Base-by-base conservation (phyloP, 345 rosid genomes). In the Chamaenerion angustifolium region DNA sequence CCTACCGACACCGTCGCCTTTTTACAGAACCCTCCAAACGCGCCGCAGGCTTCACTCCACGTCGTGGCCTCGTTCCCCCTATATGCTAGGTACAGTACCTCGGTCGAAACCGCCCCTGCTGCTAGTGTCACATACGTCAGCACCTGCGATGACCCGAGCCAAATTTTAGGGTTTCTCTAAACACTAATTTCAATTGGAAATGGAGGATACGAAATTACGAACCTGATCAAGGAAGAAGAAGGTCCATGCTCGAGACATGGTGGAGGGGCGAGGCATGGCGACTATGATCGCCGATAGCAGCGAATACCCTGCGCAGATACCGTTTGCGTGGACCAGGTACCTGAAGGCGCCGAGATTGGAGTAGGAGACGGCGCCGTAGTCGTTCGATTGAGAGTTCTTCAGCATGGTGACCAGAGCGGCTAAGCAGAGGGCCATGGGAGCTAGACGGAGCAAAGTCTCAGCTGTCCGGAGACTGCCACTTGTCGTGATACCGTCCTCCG, bases 301-400 rank as follows among this genome's bases (percentile, higher is more conserved):
- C 25, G 98, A 87, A 64, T 86, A 92, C 10, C 89, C 96, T 1
- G 98, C 98, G 68, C 98, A 86, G 55, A 92, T 82, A 42, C 98
- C 96, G 71, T 92, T 92, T 10, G 83, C 95, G 60, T 92, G 87
- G 71, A 92, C 96, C 82, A 86, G 56, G 62, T 80, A 92, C 78
- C 72, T 77, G 81, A 85, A 83, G 57, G 95, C 95, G 16, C 73
- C 77, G 25, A 90, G 82, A 63, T 73, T 72, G 31, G 90, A 79
- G 72, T 85, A 85, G 42, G 94, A 77, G 54, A 85, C 54, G 8
- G 90, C 72, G 69, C 88, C 98, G 45, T 46, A 83, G 18, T 85
- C 94, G 45, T 60, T 83, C 19, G 82, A 64, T 46, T 59, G 68
- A 21, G 94, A 77, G 58, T 76, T 64, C 71, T 79, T 79, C 19